Base-by-base conservation (phyloP, 75 land plant genomes). In the Azolla pinnata region DNA sequence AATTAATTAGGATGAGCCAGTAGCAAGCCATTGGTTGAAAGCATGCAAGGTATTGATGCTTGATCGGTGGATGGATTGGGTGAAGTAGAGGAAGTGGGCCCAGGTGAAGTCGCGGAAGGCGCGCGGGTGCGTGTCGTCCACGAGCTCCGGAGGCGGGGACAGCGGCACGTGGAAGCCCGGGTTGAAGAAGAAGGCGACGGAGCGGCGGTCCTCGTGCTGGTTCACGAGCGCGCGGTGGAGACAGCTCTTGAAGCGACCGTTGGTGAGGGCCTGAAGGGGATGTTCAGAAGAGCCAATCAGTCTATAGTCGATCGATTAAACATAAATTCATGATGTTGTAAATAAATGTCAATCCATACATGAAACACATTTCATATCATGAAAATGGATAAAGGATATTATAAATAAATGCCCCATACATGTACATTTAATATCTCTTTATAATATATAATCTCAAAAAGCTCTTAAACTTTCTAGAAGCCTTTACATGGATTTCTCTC, bases 231-330 rank as follows among this genome's bases (percentile, higher is more conserved):
- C 96, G 29, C 90, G 60, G 49, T 89, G 96, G 23, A 81, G 23
- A 23, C 78, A 77, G 60, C 96, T 89, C 65, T 83, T 80, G 74
- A 77, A 89, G 24, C 40, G 75, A 17, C 81, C 81, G 44, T 89
- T 89, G 79, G 85, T 89, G 56, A 89, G 65, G 31, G 81, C 79
- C 96, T 88, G 69, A 20, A n/a, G n/a, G n/a, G n/a, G n/a, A n/a
- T n/a, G n/a, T n/a, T n/a, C n/a, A n/a, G n/a, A n/a, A n/a, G n/a
- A n/a, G n/a, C n/a, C n/a, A n/a, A n/a, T n/a, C n/a, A n/a, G n/a
- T n/a, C n/a, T n/a, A n/a, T n/a, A n/a, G n/a, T n/a, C n/a, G n/a
- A n/a, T n/a, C n/a, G n/a, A n/a, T n/a, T n/a, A n/a, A n/a, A n/a
- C n/a, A n/a, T n/a, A n/a, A n/a, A n/a, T n/a, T n/a, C n/a, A n/a